phyloP scores from a whole-genome alignment of 2,329 filamentous ascomycete species.

The Alternaria novae-zelandiae region DNA sequence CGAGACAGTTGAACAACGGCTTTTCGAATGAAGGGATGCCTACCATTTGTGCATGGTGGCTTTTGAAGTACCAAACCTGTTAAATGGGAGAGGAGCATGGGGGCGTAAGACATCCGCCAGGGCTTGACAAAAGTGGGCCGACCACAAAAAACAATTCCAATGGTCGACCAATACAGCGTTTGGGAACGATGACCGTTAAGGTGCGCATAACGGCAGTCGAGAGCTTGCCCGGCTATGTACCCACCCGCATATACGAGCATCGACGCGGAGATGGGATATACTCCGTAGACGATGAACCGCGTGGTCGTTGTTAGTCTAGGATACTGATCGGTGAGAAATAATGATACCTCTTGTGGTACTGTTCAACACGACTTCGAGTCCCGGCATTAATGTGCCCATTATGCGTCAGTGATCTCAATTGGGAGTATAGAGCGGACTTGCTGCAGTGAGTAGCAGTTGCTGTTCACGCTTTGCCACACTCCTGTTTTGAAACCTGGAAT shows the following conservation, averaged over 20 bases:
- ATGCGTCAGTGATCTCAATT: background rate
- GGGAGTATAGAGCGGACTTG: background rate
- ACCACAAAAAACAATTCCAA: conserved; percentile 3
- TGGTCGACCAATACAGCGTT: background rate
- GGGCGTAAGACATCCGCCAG: conserved; percentile 6
- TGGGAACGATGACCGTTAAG: background rate
- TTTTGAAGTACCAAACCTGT: conserved; percentile 1
- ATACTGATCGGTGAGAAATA: background rate
- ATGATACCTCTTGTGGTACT: background rate
- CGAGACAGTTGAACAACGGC: background rate
- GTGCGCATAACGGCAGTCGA: conserved; percentile 6
- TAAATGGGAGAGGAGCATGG: conserved; percentile 4
- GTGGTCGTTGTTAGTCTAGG: background rate
- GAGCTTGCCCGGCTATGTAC: conserved; percentile 3
- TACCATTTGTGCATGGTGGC: conserved; percentile 26
- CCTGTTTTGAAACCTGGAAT: background rate
- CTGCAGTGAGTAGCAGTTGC: background rate
- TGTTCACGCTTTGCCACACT: background rate
- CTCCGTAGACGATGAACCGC: background rate
- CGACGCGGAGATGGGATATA: conserved; percentile 2
- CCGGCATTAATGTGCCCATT: background rate
- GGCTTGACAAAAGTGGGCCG: conserved; percentile 3
- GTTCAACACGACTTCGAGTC: background rate
- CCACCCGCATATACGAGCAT: conserved; percentile 6
- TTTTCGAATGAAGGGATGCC: conserved; percentile 19